Conservation (phyloP, 1,284 basidiomycete genomes). For the Neonothopanus nambi region DNA sequence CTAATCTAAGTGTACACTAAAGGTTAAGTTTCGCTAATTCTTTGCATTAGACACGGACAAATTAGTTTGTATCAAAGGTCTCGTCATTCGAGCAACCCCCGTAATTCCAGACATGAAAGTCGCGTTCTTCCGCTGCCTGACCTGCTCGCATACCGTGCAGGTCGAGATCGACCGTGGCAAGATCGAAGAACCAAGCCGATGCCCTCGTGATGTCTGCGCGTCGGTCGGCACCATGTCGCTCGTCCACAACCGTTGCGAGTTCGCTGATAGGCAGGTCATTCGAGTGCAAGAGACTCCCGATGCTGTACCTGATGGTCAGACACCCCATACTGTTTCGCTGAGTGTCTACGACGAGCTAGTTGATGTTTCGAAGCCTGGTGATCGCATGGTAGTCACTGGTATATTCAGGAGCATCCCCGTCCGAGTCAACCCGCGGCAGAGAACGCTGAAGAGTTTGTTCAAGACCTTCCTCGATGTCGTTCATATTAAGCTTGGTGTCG, state of each 20-base stretch:
- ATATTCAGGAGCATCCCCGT: slow-evolving; percentile 96
- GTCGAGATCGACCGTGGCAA: slow-evolving; percentile 96
- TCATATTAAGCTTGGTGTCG: slow-evolving; percentile 81
- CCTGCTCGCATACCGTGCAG: slow-evolving; percentile 92
- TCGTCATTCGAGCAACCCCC: slow-evolving; percentile 96
- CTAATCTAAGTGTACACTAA: neutral
- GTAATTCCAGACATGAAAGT: slow-evolving; percentile 99
- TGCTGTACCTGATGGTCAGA: slow-evolving; percentile 96
- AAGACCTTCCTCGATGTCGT: slow-evolving; percentile 97
- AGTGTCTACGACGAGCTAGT: slow-evolving; percentile 98
- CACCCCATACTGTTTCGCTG: slow-evolving; percentile 94
- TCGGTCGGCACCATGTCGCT: slow-evolving; percentile 89
- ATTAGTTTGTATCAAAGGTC: slow-evolving; percentile 92
- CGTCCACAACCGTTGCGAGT: slow-evolving; percentile 96
- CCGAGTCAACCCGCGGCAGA: slow-evolving; percentile 88
- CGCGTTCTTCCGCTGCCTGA: slow-evolving; percentile 98
- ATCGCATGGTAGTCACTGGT: slow-evolving; percentile 88
- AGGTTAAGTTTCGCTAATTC: slow-evolving; percentile 10
- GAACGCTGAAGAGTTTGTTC: slow-evolving; percentile 93
- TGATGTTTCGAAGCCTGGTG: slow-evolving; percentile 93
- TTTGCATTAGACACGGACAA: slow-evolving; percentile 86
- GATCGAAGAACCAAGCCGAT: slow-evolving; percentile 89
- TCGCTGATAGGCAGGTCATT: slow-evolving; percentile 94
- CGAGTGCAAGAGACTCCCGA: slow-evolving; percentile 97
- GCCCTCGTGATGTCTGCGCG: slow-evolving; percentile 91